Evolutionary conservation across 208 protist species (phyloP).

Genomic region (Giardia muris): DNA sequence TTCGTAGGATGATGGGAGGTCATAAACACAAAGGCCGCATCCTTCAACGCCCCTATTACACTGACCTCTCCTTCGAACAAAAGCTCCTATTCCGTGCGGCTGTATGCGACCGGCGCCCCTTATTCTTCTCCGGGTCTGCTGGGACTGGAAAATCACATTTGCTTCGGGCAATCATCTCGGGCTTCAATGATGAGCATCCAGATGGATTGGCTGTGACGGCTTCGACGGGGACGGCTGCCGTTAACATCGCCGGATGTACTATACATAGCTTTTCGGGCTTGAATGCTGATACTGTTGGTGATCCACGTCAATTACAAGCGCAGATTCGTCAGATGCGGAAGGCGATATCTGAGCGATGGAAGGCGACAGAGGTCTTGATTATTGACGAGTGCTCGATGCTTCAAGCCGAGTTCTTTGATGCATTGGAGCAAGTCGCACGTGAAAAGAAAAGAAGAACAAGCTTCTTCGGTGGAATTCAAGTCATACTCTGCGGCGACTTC

Average conservation of each 20-base stretch:
- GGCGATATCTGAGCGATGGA: neutral
- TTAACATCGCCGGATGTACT: constrained; percentile 9
- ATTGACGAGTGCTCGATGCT: constrained; percentile 23
- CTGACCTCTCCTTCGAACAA: constrained; percentile 17
- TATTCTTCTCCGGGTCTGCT: neutral
- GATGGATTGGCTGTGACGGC: constrained; percentile 2
- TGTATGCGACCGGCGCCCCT: neutral
- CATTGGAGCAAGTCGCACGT: neutral
- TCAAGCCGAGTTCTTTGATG: neutral
- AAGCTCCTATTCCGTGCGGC: neutral
- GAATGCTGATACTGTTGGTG: neutral
- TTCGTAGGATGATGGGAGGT: too few species aligned
- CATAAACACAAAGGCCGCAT: too few species aligned
- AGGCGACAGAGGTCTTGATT: neutral
- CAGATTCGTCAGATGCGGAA: neutral
- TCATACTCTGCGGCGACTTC: constrained; percentile 17
- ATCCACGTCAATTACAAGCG: neutral
- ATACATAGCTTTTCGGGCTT: neutral
- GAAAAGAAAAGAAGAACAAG: neutral
- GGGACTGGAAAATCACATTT: constrained; percentile 12
- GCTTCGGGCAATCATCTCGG: neutral
- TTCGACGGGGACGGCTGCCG: neutral
- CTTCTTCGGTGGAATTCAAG: constrained; percentile 7
- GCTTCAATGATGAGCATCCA: neutral
- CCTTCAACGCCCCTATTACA: neutral